Evolutionary conservation across 2,329 filamentous ascomycete genomes (phyloP).

Genomic region (Neoscytalidium dimidiatum): DNA sequence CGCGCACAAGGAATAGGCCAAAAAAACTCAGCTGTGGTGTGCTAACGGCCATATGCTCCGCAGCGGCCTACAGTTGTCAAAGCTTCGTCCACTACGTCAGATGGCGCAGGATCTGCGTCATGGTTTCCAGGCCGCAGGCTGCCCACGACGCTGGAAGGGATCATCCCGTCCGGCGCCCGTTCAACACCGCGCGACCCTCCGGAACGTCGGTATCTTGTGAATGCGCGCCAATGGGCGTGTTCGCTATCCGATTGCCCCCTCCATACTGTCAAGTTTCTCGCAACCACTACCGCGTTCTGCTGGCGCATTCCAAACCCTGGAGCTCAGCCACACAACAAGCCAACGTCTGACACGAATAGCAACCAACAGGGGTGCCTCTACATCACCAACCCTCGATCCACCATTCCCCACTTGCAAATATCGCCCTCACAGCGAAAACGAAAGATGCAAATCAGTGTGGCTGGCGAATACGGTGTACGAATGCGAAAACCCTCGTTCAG

Average conservation of each 20-base stretch:
- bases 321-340: neutral
- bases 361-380: neutral
- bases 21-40: neutral
- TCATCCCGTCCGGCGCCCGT: neutral
- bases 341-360: neutral
- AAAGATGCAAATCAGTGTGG: neutral
- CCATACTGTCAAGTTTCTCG: neutral
- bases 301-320: neutral
- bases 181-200: neutral
- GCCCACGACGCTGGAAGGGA: too few species aligned
- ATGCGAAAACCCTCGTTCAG: neutral
- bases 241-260: neutral
- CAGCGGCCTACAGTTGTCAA: neutral
- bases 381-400: neutral
- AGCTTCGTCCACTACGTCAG: neutral
- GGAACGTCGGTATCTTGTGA: neutral
- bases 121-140: neutral
- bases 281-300: neutral
- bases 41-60: neutral
- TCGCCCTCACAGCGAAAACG: neutral
- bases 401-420: neutral
- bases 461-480: neutral
- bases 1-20: neutral
- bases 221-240: neutral
- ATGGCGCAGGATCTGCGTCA: neutral